Conservation (phyloP, 176 grass and related monocot species). For the Oryza meridionalis region DNA sequence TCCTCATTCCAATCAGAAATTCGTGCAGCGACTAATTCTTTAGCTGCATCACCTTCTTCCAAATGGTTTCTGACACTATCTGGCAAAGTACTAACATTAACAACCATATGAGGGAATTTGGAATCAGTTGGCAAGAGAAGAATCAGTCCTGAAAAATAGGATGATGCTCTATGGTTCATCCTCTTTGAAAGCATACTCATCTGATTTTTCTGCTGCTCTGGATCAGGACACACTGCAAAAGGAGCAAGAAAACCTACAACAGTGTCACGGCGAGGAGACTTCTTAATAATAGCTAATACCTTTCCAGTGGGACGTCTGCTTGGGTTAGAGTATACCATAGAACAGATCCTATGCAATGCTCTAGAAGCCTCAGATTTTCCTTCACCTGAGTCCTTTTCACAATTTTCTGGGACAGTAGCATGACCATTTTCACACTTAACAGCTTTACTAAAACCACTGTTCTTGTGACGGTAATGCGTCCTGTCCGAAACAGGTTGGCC, state of each 20-base stretch:
- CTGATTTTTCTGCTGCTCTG: slow-evolving; percentile 51
- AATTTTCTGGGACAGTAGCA: slow-evolving; percentile 47
- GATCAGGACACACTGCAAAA: slow-evolving; percentile 51
- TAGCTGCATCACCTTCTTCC: slow-evolving; percentile 59
- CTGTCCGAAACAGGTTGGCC: slow-evolving; percentile 39
- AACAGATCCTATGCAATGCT: slow-evolving; percentile 70
- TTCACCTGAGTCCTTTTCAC: slow-evolving; percentile 28
- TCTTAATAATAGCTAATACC: slow-evolving; percentile 80
- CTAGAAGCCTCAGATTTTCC: slow-evolving; percentile 56
- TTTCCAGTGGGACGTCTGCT: slow-evolving; percentile 80
- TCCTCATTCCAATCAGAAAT: slow-evolving; percentile 89
- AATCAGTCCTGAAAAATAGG: slow-evolving; percentile 35
- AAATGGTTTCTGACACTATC: slow-evolving; percentile 62
- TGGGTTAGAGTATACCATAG: slow-evolving; percentile 69
- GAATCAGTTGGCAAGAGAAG: slow-evolving; percentile 71
- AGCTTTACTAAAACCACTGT: slow-evolving; percentile 76
- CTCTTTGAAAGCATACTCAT: slow-evolving; percentile 39
- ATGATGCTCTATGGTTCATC: slow-evolving; percentile 50
- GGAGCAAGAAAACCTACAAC: slow-evolving; percentile 85
- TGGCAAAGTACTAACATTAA: slow-evolving; percentile 56
- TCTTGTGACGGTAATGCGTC: slow-evolving; percentile 60
- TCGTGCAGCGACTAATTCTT: slow-evolving; percentile 74
- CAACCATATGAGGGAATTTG: slow-evolving; percentile 83
- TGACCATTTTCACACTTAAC: slow-evolving; percentile 58
- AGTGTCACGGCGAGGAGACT: slow-evolving; percentile 64